These are phyloP conservation scores for Citeromyces matritensis DNA, from an alignment of 805 yeast genomes.

Conservation along the genomic window DNA sequence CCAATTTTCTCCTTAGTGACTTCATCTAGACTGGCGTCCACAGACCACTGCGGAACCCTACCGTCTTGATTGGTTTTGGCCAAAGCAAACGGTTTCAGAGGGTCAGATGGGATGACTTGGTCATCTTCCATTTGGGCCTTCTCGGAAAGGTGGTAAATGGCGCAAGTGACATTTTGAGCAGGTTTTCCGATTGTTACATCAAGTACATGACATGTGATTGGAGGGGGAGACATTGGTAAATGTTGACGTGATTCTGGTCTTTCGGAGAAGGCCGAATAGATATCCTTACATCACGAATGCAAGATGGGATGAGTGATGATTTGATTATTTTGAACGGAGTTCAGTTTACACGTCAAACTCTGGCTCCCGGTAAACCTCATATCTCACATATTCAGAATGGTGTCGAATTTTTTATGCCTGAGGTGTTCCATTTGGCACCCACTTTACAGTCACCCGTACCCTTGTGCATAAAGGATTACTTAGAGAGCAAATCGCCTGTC, in stretches of 20 bases:
- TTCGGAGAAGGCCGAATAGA: neutral
- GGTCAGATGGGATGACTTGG: neutral
- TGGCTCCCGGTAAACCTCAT: constrained; percentile 7
- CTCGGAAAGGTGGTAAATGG: constrained; percentile 26
- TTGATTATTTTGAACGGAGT: neutral
- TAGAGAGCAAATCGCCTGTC: constrained; percentile 6
- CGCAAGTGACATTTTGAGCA: constrained; percentile 62
- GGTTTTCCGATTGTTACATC: constrained; percentile 81
- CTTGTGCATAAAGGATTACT: constrained; percentile 15
- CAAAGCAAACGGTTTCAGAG: constrained; percentile 37
- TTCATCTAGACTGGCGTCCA: constrained; percentile 19
- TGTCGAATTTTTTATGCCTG: constrained; percentile 16
- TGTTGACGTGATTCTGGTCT: neutral
- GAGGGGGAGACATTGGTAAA: constrained; percentile 18
- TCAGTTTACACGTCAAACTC: neutral
- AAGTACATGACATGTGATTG: constrained; percentile 80
- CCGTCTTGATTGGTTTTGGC: constrained; percentile 74
- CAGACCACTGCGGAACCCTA: constrained; percentile 54
- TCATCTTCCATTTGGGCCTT: constrained; percentile 3
- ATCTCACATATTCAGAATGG: constrained; percentile 10
- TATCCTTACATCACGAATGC: neutral
- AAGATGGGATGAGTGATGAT: neutral
- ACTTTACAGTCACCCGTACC: constrained; percentile 14
- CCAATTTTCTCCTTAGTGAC: constrained; percentile 14
- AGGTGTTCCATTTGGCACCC: constrained; percentile 16